Base-by-base conservation (phyloP, 768 basidiomycete genomes). In the Amanita pallidorosea region DNA sequence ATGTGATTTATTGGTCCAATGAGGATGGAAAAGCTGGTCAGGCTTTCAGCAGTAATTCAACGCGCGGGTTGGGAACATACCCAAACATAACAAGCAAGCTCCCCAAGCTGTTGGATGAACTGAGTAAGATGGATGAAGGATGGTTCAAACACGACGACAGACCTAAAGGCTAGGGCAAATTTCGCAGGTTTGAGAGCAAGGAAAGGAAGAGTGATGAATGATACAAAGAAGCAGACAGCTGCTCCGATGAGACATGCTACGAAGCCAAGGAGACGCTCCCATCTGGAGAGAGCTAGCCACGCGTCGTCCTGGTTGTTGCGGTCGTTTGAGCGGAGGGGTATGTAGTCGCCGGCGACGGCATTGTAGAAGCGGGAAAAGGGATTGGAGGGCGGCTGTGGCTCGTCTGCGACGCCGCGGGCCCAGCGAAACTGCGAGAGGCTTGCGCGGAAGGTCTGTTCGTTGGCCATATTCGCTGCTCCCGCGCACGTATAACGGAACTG, bases 21-120 rank as follows among this genome's bases (percentile, higher is more conserved):
- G 54, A 89, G 76, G n/a, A 89, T 77, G 15, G 87, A 82, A 64
- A 90, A 90, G 13, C 88, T 89, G 58, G 51, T 44, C 4, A 36
- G 38, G 6, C 29, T 17, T n/a, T 36, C 13, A 53, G 17, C 20
- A 31, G 13, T 27, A 37, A 29, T n/a, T 29, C 8, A 7, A 7
- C 33, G 23, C 13, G 44, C 15, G 37, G 22, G 41, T 18, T 4
- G 40, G 18, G 5, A 49, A 60, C 83, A 59, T 59, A 91, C 83
- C 92, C 96, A 62, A 89, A 83, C 95, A 99, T 98, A 64, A 98
- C 94, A 27, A 99, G 79, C 53, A 92, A 68, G 56, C 88, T 90
- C 34, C 93, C 93, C 51, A 95, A 69, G 61, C 89, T 90, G 60
- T 18, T 40, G 43, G 40, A 47, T 47, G 55, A 52, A 54, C 41